Evolutionary conservation across 2,329 filamentous ascomycete species (phyloP), one percentile per base, ranked within the genome.

Genomic region (Fusarium sp.): DNA sequence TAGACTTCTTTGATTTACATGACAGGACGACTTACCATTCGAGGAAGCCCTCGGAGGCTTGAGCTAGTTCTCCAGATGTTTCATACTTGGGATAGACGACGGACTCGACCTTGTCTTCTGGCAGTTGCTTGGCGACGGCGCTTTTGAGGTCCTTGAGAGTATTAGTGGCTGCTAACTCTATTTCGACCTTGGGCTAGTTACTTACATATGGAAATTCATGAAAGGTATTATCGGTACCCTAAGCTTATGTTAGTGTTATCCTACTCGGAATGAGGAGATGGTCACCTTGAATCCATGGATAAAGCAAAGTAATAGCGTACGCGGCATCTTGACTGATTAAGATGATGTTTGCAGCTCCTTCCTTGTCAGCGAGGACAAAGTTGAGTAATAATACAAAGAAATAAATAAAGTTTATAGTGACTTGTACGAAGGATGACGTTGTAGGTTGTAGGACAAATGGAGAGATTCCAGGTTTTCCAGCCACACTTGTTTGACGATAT

Each of bases 31-130:
- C 75, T 29, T 76, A 85, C 85, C 85, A 87, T 77, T 79, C 81
- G 8, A 86, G 73, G 29, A 87, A 86, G 1, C 79, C 79, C 8
- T 78, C 77, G 2, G 83, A 80, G 66, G 83, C 84, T 62, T 84
- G 78, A 1, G 83, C 81, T 45, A 94, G 80, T 77, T 93, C 90
- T 6, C 91, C 91, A 61, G 87, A 86, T 1, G 91, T 94, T 76
- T 93, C 91, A 80, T 90, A 94, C 74, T 89, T 88, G 3, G 91
- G 91, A 76, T 93, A 93, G 20, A 91, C 85, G 43, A 90, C 81
- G 6, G 88, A 86, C 43, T 88, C 82, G 32, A 93, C 85, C 52
- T 85, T 83, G 59, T 92, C 82, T 32, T 89, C 86, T 0, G 88
- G 86, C 2, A 92, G 82, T 25, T 88, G 84, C 71, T 87, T 85